Evolutionary conservation across 441 rosid species (phyloP), one percentile per base, ranked within the genome.

Genomic region (Capsella rubella): DNA sequence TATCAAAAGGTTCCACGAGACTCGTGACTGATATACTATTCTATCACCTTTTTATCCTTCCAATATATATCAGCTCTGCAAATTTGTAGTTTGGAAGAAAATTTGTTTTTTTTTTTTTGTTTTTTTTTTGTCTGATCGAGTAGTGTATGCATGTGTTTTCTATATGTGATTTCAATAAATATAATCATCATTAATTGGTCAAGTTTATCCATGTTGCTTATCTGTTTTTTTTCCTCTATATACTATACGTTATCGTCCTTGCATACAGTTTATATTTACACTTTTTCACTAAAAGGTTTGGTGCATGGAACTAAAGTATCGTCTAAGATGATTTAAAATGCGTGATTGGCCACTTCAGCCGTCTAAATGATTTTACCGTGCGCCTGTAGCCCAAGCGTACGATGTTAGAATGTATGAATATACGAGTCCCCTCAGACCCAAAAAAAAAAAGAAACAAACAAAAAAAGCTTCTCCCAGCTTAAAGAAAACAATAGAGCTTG

Each of bases 1-100:
- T 54, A 78, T 78, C 63, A 62, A 8, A 63, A 73, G 75, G 72
- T 78, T 78, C 34, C 81, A 78, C 55, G 78, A 78, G 71, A 73
- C 71, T 68, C 78, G 78, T 16, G 81, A 63, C 56, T 78, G 78
- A 78, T 21, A 21, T 21, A 21, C 65, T 50, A 7, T 71, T 50
- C 43, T n/a, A 16, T 25, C 61, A 29, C n/a, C 54, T 32, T 51
- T 50, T 50, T 9, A 34, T 12, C 13, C 0, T 27, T 70, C 50
- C 50, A 32, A 0, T 21, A 21, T 21, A 21, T 21, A 21, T 37
- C 31, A 59, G 37, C 62, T 50, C 67, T 16, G 62, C 16, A 21
- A 34, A 34, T 34, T 34, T 39, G 47, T 69, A 35, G 15, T 55
- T 47, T 55, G 54, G 46, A 69, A 11, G 8, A 56, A n/a, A 8